Base-by-base conservation (phyloP, 495 filamentous ascomycete species). In the Trichoderma parareesei region DNA sequence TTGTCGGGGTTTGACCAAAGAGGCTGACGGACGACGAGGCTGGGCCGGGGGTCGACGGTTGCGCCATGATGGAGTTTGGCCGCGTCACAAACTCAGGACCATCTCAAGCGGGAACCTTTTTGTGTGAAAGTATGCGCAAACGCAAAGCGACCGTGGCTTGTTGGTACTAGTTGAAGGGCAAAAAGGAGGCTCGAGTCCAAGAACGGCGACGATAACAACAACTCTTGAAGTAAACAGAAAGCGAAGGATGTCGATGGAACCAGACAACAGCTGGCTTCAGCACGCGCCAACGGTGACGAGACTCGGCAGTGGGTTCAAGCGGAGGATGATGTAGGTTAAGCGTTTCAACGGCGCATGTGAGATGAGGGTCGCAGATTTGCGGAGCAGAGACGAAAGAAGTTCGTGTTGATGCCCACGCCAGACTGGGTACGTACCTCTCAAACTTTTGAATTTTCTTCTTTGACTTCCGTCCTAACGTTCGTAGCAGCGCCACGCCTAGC, bases 11-110 rank as follows among this genome's bases (percentile, higher is more conserved):
- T 16, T 72, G 72, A 35, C 75, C 75, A 49, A 77, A 77, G 60
- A 77, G 70, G 35, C 74, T 76, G 33, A 38, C 44, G 46, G 65
- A 40, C n/a, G 35, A 63, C 35, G 68, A 40, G 3, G 64, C 60
- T 35, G 65, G 14, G 44, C 48, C 70, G 13, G 75, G 72, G 2
- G 71, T 75, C 18, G 70, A 67, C 18, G 72, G 70, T 33, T 73
- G 69, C 8, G 72, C 71, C 74, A 76, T 77, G 67, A 3, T 62
- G 60, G n/a, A 42, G 11, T 7, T 42, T 14, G 61, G 11, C 44
- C 38, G 14, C 61, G 35, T 41, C 40, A 43, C 27, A 11, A 37
- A 1, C 62, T 35, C 42, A 27, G 42, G 37, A 38, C 27, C 64
- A 62, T 62, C 11, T 3, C 60, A 41, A 14, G 53, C 20, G 53